Evolutionary conservation across 805 yeast species (phyloP).

Genomic region (Starmerella stigmatis): DNA sequence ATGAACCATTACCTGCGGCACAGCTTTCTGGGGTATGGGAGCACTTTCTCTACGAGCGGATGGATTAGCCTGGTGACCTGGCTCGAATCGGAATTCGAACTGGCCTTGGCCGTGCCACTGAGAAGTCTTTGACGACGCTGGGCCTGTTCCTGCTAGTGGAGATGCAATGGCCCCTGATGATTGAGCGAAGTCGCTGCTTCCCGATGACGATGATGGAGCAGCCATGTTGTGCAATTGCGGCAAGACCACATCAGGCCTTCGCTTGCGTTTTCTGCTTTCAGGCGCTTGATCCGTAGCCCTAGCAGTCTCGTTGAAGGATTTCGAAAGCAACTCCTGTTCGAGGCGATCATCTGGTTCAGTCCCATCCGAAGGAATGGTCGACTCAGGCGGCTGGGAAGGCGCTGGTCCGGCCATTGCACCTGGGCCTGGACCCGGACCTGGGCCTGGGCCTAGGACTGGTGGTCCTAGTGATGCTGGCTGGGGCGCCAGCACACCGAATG

Average conservation of each 20-base stretch:
- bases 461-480: neutral
- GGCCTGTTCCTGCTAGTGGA: no score
- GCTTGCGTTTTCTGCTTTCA: neutral
- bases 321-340: slow-evolving; percentile 5
- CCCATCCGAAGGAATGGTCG: slow-evolving; percentile 15
- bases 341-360: slow-evolving; percentile 17
- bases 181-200: neutral
- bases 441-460: neutral
- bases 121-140: no score
- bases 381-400: neutral
- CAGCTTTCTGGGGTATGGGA: neutral
- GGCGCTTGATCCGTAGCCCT: neutral
- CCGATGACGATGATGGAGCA: neutral
- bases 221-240: slow-evolving; percentile 15
- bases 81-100: slow-evolving; percentile 4
- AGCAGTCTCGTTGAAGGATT: neutral
- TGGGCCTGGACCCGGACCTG: neutral
- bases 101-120: slow-evolving; percentile 15
- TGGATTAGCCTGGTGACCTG: no score
- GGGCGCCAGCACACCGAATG: neutral
- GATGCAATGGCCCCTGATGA: neutral
- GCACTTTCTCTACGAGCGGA: no score
- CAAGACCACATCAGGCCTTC: neutral
- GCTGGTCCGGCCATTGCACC: neutral
- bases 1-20: neutral